phyloP scores from a whole-genome alignment of 2,329 filamentous ascomycete genomes.

The Knoxdaviesia proteae region DNA sequence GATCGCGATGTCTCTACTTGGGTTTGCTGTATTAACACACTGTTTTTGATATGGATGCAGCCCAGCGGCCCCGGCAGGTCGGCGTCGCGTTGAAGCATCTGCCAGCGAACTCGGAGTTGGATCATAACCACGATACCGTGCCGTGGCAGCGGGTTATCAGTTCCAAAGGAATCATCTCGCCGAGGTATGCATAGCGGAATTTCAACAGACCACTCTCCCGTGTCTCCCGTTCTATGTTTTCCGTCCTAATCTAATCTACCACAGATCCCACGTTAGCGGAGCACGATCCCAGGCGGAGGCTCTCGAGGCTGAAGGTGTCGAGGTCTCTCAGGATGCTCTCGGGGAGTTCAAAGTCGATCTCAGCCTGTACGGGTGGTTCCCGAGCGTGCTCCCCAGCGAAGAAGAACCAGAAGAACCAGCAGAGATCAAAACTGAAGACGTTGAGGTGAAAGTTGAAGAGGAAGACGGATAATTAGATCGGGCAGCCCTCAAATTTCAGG shows the following conservation, averaged over 20 bases:
- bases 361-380: slow-evolving; percentile 34
- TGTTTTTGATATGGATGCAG: slow-evolving; percentile 15
- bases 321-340: slow-evolving; percentile 24
- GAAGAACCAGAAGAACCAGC: slow-evolving; percentile 8
- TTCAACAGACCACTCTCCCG: neutral
- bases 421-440: neutral
- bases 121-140: slow-evolving; percentile 57
- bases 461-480: too few relatives aligned
- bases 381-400: slow-evolving; percentile 24
- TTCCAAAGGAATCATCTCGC: slow-evolving; percentile 66
- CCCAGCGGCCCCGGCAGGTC: slow-evolving; percentile 61
- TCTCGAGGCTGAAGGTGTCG: slow-evolving; percentile 29
- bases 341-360: slow-evolving; percentile 32
- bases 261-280: slow-evolving; percentile 26
- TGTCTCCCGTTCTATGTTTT: neutral
- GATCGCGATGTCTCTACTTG: neutral
- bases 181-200: slow-evolving; percentile 31
- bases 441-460: too few relatives aligned
- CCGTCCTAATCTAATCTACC: neutral
- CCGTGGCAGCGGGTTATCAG: slow-evolving; percentile 94
- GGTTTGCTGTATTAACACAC: neutral
- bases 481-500: too few relatives aligned
- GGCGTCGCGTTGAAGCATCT: slow-evolving; percentile 81
- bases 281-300: slow-evolving; percentile 28
- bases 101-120: slow-evolving; percentile 26